phyloP scores from a whole-genome alignment of 306 rosid species.

The Gastrolobium bilobum region DNA sequence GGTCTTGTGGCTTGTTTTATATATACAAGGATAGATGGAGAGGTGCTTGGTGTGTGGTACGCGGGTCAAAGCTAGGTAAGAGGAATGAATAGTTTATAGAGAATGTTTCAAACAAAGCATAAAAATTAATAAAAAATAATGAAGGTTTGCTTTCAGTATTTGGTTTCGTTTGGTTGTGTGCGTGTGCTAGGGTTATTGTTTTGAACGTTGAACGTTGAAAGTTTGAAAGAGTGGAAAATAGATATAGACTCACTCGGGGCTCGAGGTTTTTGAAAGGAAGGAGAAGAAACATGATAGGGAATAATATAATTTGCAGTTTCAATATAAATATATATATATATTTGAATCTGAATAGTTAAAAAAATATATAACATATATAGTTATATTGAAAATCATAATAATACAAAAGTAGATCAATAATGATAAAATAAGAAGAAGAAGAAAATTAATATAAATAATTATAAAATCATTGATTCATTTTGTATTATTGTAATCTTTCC shows the following conservation, averaged over 20 bases:
- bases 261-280: slow-evolving; percentile 24
- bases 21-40: too few species aligned
- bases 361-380: too few species aligned
- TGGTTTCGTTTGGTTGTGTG: not conserved
- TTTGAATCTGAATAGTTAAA: too few species aligned
- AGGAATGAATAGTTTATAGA: slow-evolving; percentile 40
- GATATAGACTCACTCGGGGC: not conserved
- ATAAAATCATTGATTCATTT: too few species aligned
- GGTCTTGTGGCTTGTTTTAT: not conserved
- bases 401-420: too few species aligned
- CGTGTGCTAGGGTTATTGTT: not conserved
- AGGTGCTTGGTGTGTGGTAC: not conserved
- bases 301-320: too few species aligned
- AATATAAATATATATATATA: too few species aligned
- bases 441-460: too few species aligned
- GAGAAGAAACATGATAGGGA: too few species aligned
- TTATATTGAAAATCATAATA: too few species aligned
- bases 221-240: slow-evolving; percentile 36
- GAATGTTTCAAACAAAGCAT: slow-evolving; percentile 42
- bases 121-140: not conserved
- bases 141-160: not conserved
- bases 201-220: slow-evolving; percentile 84
- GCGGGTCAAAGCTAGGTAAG: slow-evolving; percentile 60
- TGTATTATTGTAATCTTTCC: too few species aligned
- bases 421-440: too few species aligned